Evolutionary conservation across 495 filamentous ascomycete genomes (phyloP).

Genomic region (Podospora appendiculata): DNA sequence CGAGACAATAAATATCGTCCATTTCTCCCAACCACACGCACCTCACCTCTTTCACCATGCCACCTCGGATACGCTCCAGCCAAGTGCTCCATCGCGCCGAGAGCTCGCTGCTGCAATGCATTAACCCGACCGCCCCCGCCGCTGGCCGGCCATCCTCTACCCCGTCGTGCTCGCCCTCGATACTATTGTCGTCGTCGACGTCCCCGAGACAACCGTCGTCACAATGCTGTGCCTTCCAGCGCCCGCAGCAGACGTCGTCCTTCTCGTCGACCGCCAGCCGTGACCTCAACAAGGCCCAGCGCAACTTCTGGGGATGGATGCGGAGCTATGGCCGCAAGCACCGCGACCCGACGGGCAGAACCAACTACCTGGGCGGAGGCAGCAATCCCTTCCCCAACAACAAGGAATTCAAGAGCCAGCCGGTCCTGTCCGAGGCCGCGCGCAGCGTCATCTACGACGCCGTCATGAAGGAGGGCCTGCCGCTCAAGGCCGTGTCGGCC

Average conservation of each 20-base stretch:
- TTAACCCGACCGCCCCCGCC: not conserved
- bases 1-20: constrained; percentile 1
- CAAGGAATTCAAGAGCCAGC: constrained; percentile 56
- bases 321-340: not conserved
- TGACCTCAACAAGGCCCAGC: constrained; percentile 10
- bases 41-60: constrained; percentile 14
- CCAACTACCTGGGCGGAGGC: not conserved
- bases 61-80: constrained; percentile 22
- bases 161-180: not conserved
- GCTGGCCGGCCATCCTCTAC: constrained; percentile 3
- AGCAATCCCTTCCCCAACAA: constrained; percentile 69
- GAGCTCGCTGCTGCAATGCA: not conserved
- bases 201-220: not conserved
- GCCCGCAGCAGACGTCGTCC: constrained; percentile 1
- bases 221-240: not conserved
- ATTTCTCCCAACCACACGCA: not conserved
- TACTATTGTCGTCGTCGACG: not conserved
- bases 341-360: not conserved
- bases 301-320: constrained; percentile 9
- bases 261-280: constrained; percentile 18
- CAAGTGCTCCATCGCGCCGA: constrained; percentile 16
- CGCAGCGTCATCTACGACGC: constrained; percentile 66
- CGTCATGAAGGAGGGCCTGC: constrained; percentile 55
- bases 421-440: constrained; percentile 68
- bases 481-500: constrained; percentile 71